Evolutionary conservation across 305 asterid genomes (phyloP).

Genomic region (Plantago coronopus): DNA sequence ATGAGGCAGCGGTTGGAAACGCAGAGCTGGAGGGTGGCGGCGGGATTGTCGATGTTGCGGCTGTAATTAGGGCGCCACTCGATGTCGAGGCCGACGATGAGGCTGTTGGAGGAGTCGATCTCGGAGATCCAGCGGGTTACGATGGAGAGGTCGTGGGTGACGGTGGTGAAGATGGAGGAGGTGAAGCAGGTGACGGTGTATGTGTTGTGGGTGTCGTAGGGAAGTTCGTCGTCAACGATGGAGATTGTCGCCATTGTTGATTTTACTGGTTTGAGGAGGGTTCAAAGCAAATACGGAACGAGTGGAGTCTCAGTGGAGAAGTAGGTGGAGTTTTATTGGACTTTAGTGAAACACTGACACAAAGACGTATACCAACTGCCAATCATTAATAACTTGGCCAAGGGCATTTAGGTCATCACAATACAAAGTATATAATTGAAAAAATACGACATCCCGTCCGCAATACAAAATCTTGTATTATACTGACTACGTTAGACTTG

Average conservation of each 20-base stretch:
- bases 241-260: conserved; percentile 2
- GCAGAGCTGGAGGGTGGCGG: conserved; percentile 37
- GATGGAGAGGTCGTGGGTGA: conserved; percentile 28
- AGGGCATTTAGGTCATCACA: too few species aligned
- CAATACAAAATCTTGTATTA: too few species aligned
- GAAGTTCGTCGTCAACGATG: conserved; percentile 15
- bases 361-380: too few species aligned
- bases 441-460: too few species aligned
- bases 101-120: conserved; percentile 8
- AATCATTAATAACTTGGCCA: too few species aligned
- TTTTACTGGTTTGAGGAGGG: too few species aligned
- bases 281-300: too few species aligned
- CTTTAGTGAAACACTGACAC: too few species aligned
- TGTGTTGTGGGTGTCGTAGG: conserved; percentile 23
- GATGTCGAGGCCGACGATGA: conserved; percentile 35
- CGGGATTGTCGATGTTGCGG: conserved; percentile 19
- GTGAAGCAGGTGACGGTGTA: conserved; percentile 26
- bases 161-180: conserved; percentile 26
- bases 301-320: too few species aligned
- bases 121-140: conserved; percentile 28
- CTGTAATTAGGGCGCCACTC: conserved; percentile 33
- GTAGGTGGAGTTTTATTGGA: too few species aligned
- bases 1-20: conserved; percentile 26
- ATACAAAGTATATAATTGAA: too few species aligned
- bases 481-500: too few species aligned